phyloP scores from a whole-genome alignment of 306 rosid genomes.

The Vigna hirtella region DNA sequence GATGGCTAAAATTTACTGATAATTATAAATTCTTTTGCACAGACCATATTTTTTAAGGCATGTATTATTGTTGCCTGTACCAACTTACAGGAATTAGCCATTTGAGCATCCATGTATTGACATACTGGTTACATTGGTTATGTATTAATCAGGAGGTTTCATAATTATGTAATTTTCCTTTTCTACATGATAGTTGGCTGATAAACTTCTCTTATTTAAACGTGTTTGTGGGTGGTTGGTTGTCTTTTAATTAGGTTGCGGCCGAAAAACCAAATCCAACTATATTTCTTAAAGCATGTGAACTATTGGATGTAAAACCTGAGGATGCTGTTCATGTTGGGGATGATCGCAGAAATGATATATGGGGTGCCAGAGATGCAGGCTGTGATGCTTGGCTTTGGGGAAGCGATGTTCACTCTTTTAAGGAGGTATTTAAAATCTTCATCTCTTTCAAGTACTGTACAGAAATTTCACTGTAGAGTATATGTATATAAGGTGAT shows the following conservation, averaged over 20 bases:
- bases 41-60: background rate
- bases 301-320: constrained; percentile 78
- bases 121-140: background rate
- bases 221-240: constrained; percentile 31
- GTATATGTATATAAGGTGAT: background rate
- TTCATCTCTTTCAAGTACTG: constrained; percentile 8
- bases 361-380: constrained; percentile 99
- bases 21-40: constrained; percentile 20
- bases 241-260: constrained; percentile 63
- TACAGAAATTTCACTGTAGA: background rate
- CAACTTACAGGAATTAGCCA: background rate
- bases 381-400: constrained; percentile 99
- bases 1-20: constrained; percentile 19
- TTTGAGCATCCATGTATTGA: constrained; percentile 30
- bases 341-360: constrained; percentile 91
- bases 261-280: constrained; percentile 99
- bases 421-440: constrained; percentile 71
- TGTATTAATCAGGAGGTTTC: background rate
- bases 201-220: constrained; percentile 29
- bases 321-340: constrained; percentile 97
- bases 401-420: constrained; percentile 97
- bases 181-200: constrained; percentile 4
- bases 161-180: background rate
- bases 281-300: constrained; percentile 96
- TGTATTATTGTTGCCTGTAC: constrained; percentile 23